These are phyloP conservation scores for Pythium diclinum DNA, from an alignment of 352 stramenopile genomes.

Conservation along the genomic window DNA sequence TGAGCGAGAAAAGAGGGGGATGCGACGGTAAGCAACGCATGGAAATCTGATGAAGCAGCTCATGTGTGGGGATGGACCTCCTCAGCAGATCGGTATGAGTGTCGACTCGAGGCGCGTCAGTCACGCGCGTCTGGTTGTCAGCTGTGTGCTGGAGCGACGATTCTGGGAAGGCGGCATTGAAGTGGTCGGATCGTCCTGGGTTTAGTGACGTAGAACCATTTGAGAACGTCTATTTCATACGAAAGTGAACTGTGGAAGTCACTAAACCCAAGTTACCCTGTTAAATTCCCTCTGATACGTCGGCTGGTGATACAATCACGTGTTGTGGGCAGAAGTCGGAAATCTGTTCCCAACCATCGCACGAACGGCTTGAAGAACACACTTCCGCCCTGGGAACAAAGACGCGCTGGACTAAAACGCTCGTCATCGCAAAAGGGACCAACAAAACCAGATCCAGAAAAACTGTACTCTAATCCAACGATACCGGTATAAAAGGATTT, in stretches of 20 bases:
- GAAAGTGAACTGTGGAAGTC: no score
- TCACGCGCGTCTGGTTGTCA: background rate
- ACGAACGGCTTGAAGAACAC: background rate
- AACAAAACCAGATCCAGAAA: background rate
- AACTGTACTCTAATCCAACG: background rate
- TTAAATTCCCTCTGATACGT: background rate
- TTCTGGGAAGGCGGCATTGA: background rate
- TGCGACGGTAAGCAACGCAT: background rate
- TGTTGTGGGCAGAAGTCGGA: background rate
- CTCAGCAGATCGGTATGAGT: background rate
- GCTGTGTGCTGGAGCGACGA: background rate
- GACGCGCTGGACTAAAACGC: background rate
- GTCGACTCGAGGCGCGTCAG: background rate
- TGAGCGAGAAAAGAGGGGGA: background rate
- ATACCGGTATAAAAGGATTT: background rate
- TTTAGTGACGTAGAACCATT: background rate
- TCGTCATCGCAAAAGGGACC: background rate
- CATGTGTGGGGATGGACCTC: background rate
- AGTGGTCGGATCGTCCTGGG: background rate
- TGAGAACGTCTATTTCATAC: no score
- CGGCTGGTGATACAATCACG: background rate
- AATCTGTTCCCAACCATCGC: slow-evolving; percentile 2
- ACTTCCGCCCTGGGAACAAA: background rate
- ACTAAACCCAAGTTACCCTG: slow-evolving; percentile 8
- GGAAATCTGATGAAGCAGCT: background rate